Conservation (phyloP, 805 yeast genomes). For the Metschnikowia drakensbergensis region DNA sequence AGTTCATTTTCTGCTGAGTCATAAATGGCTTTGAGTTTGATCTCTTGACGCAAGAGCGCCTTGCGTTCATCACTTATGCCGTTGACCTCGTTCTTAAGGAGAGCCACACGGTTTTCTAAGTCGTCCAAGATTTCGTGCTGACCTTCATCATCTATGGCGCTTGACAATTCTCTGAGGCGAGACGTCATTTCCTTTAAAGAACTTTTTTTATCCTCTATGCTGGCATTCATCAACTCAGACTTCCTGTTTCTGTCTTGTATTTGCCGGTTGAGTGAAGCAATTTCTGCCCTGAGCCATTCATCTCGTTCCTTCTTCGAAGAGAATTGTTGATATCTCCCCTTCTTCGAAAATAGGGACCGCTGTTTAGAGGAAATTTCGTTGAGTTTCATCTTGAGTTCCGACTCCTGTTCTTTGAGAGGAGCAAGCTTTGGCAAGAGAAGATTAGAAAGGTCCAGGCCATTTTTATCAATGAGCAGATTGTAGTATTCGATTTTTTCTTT, state of each 20-base stretch:
- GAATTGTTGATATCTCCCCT: constrained; percentile 65
- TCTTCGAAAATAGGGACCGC: constrained; percentile 61
- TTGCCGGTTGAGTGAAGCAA: constrained; percentile 32
- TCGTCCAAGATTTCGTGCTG: constrained; percentile 4
- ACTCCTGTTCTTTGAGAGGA: constrained; percentile 39
- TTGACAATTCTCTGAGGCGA: constrained; percentile 5
- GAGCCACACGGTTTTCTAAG: constrained; percentile 32
- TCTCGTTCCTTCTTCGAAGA: constrained; percentile 56
- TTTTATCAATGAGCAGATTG: constrained; percentile 28
- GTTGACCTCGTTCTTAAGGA: constrained; percentile 41
- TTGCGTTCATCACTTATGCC: constrained; percentile 64
- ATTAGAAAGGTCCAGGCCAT: constrained; percentile 34
- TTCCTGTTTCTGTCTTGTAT: constrained; percentile 3
- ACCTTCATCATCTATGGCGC: constrained; percentile 2
- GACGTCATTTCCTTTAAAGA: constrained; percentile 15
- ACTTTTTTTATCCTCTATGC: constrained; percentile 18
- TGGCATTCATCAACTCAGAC: background rate
- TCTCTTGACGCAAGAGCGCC: constrained; percentile 73
- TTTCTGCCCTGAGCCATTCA: constrained; percentile 57
- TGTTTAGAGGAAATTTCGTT: constrained; percentile 48
- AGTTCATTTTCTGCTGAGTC: constrained; percentile 56
- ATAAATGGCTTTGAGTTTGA: constrained; percentile 53
- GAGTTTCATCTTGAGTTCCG: constrained; percentile 35
- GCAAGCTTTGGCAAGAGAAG: constrained; percentile 30
- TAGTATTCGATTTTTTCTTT: constrained; percentile 20